These are phyloP conservation scores for Marasmius sp. DNA, from an alignment of 1,284 basidiomycete genomes.

Conservation along the genomic window DNA sequence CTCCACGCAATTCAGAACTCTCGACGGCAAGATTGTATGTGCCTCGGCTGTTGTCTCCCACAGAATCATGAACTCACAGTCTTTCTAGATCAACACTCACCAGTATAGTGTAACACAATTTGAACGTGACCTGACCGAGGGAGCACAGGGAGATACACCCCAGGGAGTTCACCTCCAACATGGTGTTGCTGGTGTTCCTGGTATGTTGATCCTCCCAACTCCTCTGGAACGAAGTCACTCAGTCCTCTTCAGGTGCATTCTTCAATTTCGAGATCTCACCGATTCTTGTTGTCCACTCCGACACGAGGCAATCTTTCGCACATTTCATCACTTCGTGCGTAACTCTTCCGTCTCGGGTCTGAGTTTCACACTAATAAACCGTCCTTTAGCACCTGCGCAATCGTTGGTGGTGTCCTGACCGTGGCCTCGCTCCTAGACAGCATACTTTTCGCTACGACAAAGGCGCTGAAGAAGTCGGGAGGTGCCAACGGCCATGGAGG, in stretches of 20 bases:
- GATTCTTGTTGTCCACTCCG: slow-evolving; percentile 89
- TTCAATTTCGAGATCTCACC: slow-evolving; percentile 99
- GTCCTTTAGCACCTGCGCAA: slow-evolving; percentile 83
- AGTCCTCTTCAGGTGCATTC: slow-evolving; percentile 61
- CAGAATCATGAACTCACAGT: neutral
- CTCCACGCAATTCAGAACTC: slow-evolving; percentile 84
- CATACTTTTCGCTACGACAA: slow-evolving; percentile 77
- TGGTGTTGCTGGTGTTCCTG: slow-evolving; percentile 77
- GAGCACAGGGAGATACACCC: slow-evolving; percentile 57
- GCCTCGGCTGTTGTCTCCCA: neutral
- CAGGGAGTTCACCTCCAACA: slow-evolving; percentile 83
- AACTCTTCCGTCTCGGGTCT: slow-evolving; percentile 1
- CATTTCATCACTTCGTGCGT: slow-evolving; percentile 96
- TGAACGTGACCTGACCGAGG: slow-evolving; percentile 83
- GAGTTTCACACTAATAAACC: neutral
- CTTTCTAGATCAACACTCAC: slow-evolving; percentile 67
- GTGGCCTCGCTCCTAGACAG: slow-evolving; percentile 92
- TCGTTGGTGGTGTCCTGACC: slow-evolving; percentile 95
- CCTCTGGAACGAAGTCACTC: neutral
- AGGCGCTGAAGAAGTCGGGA: slow-evolving; percentile 64
- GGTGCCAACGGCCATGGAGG: slow-evolving; percentile 11
- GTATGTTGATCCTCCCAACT: slow-evolving; percentile 33
- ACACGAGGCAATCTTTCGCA: slow-evolving; percentile 90
- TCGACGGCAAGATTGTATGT: slow-evolving; percentile 72
- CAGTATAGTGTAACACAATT: slow-evolving; percentile 97